Evolutionary conservation across 2,329 filamentous ascomycete genomes (phyloP).

Genomic region (Monosporascus ibericus): DNA sequence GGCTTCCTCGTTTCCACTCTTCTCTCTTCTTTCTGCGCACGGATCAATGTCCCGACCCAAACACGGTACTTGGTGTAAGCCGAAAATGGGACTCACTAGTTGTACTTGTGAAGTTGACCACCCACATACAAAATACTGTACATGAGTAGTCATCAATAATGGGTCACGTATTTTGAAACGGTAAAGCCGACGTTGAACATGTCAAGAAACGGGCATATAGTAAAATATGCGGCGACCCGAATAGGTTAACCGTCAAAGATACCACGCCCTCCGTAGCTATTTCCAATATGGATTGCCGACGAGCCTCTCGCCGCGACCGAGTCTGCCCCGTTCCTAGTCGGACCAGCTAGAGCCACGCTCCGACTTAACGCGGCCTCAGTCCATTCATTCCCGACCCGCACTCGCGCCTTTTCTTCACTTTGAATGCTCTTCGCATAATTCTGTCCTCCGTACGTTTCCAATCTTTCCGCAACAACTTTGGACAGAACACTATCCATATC

Average conservation of each 20-base stretch:
- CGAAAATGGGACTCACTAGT: too few species aligned
- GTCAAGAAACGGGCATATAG: too few species aligned
- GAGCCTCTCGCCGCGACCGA: conserved; percentile 1
- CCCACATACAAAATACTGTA: too few species aligned
- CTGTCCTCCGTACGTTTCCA: neutral
- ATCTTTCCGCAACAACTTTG: neutral
- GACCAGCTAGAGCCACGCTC: neutral
- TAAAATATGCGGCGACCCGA: too few species aligned
- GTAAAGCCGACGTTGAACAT: too few species aligned
- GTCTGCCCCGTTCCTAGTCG: conserved; percentile 1
- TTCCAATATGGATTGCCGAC: conserved; percentile 5
- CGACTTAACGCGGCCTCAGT: neutral
- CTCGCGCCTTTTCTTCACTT: conserved; percentile 1
- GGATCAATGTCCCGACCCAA: too few species aligned
- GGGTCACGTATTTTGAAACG: too few species aligned
- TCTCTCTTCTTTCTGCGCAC: too few species aligned
- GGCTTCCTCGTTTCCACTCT: too few species aligned
- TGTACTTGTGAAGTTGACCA: too few species aligned
- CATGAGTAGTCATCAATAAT: too few species aligned
- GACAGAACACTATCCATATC: conserved; percentile 2
- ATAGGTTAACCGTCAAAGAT: conserved; percentile 3
- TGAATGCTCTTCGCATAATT: conserved; percentile 1
- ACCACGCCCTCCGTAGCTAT: conserved; percentile 5
- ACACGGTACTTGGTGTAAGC: too few species aligned
- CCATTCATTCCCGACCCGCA: conserved; percentile 8